Evolutionary conservation across 1,284 basidiomycete species (phyloP).

Genomic region (Malassezia obtusa): DNA sequence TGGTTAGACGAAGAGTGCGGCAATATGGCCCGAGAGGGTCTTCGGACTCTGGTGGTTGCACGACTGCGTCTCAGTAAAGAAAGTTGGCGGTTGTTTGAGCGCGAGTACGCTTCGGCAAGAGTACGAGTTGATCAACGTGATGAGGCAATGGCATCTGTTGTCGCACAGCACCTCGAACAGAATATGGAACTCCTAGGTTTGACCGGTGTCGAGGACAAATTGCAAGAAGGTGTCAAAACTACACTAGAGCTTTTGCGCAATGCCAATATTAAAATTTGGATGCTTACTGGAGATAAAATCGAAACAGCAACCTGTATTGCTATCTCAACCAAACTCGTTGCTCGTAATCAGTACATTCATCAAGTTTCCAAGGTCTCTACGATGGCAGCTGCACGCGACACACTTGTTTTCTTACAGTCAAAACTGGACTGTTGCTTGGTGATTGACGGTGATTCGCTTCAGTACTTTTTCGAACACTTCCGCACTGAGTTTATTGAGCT

Average conservation of each 20-base stretch:
- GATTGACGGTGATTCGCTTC: conserved; percentile 94
- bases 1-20: conserved; percentile 98
- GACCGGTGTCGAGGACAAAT: conserved; percentile 95
- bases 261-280: conserved; percentile 98
- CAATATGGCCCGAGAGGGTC: conserved; percentile 94
- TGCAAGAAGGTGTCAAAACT: conserved; percentile 91
- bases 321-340: conserved; percentile 89
- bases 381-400: conserved; percentile 68
- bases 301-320: conserved; percentile 98
- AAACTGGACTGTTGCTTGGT: conserved; percentile 96
- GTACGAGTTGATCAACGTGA: conserved; percentile 59
- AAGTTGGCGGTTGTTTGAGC: conserved; percentile 66
- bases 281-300: conserved; percentile 98
- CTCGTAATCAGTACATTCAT: conserved; percentile 92
- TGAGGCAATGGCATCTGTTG: conserved; percentile 66
- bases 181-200: conserved; percentile 85
- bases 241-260: conserved; percentile 88
- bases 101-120: conserved; percentile 67
- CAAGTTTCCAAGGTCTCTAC: conserved; percentile 84
- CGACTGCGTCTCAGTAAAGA: conserved; percentile 65
- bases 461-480: conserved; percentile 82
- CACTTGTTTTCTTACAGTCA: conserved; percentile 87
- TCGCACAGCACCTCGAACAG: conserved; percentile 68
- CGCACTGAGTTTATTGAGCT: conserved; percentile 89
- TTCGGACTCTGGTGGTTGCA: conserved; percentile 86